phyloP scores from a whole-genome alignment of 2,329 filamentous ascomycete species.

The Aspergillus aculeatus region DNA sequence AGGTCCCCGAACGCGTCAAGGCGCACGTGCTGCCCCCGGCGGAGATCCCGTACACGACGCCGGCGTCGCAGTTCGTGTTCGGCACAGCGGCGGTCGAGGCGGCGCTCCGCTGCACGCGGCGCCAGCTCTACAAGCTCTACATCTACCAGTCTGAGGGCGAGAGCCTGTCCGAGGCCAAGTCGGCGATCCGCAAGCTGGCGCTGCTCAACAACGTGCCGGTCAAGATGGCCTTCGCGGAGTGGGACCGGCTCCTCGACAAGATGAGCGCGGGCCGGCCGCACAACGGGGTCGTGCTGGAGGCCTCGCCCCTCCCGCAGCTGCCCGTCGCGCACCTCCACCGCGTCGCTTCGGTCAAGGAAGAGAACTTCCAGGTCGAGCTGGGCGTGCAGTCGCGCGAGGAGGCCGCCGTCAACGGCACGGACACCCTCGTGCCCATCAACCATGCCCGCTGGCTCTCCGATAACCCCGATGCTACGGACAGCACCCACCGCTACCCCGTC shows the following conservation, averaged over 20 bases:
- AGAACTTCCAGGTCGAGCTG: constrained; percentile 60
- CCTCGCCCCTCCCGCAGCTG: constrained; percentile 73
- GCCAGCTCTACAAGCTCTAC: constrained; percentile 83
- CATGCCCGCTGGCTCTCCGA: constrained; percentile 8
- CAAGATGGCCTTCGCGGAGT: constrained; percentile 59
- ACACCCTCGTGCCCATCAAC: constrained; percentile 48
- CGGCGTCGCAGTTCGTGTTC: constrained; percentile 89
- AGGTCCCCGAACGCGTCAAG: constrained; percentile 34
- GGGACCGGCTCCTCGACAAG: constrained; percentile 72
- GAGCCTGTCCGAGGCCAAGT: constrained; percentile 44
- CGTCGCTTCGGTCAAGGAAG: constrained; percentile 45
- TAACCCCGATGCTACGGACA: background rate
- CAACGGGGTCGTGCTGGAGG: constrained; percentile 85
- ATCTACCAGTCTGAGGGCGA: constrained; percentile 62
- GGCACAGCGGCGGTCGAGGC: constrained; percentile 78
- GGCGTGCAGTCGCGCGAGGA: constrained; percentile 74
- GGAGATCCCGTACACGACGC: constrained; percentile 70
- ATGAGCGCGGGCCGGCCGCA: constrained; percentile 81
- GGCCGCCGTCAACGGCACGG: constrained; percentile 66
- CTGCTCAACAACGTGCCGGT: constrained; percentile 52
- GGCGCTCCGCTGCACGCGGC: constrained; percentile 66
- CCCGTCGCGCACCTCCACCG: constrained; percentile 62
- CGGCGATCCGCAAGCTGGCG: constrained; percentile 41
- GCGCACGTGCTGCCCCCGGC: constrained; percentile 38
- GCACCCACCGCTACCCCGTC: constrained; percentile 37